phyloP scores from a whole-genome alignment of 1,139 yeast species.

The Diutina rugosa region DNA sequence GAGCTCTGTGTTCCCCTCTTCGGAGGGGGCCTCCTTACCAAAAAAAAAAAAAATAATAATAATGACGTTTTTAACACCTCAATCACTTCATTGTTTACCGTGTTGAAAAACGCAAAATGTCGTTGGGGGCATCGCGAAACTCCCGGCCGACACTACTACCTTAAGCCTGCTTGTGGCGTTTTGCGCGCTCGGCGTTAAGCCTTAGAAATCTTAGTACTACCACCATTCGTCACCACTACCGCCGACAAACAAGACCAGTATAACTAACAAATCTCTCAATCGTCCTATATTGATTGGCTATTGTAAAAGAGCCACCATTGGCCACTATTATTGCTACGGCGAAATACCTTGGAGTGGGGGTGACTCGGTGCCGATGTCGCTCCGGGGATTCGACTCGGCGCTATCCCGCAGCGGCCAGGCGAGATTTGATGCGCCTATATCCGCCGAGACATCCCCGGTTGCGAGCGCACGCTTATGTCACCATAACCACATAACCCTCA shows the following conservation, averaged over 20 bases:
- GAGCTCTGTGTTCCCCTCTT: too few species aligned
- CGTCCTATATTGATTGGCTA: too few species aligned
- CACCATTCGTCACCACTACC: background rate
- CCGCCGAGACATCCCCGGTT: background rate
- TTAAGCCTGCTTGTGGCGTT: background rate
- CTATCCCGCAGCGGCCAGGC: background rate
- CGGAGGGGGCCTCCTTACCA: background rate
- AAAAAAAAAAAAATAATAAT: too few species aligned
- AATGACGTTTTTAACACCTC: background rate
- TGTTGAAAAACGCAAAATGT: too few species aligned
- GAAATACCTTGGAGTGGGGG: background rate
- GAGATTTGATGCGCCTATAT: background rate
- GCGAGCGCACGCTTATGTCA: background rate
- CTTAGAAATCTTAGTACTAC: background rate
- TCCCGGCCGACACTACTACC: too few species aligned
- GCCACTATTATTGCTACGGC: too few species aligned
- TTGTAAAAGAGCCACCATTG: too few species aligned
- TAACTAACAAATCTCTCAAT: too few species aligned
- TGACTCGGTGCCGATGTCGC: background rate
- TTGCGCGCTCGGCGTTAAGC: background rate
- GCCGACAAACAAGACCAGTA: background rate
- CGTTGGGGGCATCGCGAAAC: too few species aligned
- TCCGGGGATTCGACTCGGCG: background rate
- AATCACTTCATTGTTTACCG: too few species aligned
- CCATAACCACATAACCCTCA: background rate